Conservation (phyloP, 2,329 filamentous ascomycete genomes). For the Curvularia verruculosa region DNA sequence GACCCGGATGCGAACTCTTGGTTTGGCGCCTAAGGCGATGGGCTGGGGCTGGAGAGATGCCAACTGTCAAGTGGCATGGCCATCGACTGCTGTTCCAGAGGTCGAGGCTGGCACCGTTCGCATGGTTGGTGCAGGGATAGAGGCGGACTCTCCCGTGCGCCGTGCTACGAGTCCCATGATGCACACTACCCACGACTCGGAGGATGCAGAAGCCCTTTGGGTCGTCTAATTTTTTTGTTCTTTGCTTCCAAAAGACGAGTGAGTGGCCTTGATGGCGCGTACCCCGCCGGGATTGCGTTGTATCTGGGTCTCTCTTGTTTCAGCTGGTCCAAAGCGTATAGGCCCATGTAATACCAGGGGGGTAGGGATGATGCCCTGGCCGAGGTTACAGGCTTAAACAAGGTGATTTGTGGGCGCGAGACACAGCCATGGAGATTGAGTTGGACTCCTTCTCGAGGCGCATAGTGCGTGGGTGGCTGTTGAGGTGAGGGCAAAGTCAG, state of each 20-base stretch:
- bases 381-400: conserved; percentile 32
- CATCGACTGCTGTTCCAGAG: conserved; percentile 11
- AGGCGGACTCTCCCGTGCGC: conserved; percentile 32
- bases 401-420: conserved; percentile 24
- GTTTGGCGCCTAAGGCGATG: conserved; percentile 45
- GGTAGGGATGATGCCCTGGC: conserved; percentile 27
- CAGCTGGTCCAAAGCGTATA: conserved; percentile 33
- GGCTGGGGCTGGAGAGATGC: conserved; percentile 22
- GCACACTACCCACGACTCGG: conserved; percentile 9
- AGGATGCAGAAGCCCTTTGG: conserved; percentile 10
- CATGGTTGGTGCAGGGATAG: conserved; percentile 38
- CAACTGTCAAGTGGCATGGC: conserved; percentile 37
- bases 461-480: conserved; percentile 34
- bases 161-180: conserved; percentile 37
- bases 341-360: conserved; percentile 35
- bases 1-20: conserved; percentile 44
- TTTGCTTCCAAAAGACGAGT: conserved; percentile 6
- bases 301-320: conserved; percentile 34
- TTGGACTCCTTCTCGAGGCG: conserved; percentile 18
- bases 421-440: conserved; percentile 27
- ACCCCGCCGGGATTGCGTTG: conserved; percentile 21
- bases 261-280: conserved; percentile 23
- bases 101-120: conserved; percentile 44
- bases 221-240: too few species aligned
- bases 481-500: conserved; percentile 30